Conservation (phyloP, 2,329 filamentous ascomycete genomes). For the Microdochium bolleyi region DNA sequence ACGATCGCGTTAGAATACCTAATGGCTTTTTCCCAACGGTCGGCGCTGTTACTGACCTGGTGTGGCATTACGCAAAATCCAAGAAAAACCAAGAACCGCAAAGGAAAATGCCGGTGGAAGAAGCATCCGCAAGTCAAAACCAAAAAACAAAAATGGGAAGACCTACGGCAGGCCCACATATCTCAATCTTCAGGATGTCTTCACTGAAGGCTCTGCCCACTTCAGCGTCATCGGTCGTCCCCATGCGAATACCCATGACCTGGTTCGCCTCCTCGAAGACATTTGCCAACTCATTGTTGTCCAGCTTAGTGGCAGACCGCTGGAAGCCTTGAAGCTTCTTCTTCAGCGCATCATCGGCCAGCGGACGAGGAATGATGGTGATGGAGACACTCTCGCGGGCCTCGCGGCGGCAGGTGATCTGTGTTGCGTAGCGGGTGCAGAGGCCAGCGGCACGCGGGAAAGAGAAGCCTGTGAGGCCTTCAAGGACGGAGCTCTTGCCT, state of each 20-base stretch:
- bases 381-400: constrained; percentile 36
- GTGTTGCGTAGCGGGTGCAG: constrained; percentile 55
- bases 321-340: neutral
- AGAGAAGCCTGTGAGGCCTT: constrained; percentile 52
- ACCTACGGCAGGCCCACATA: neutral
- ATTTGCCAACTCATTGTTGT: neutral
- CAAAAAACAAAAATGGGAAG: no score
- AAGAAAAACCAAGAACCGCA: constrained; percentile 46
- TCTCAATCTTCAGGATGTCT: neutral
- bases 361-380: constrained; percentile 39
- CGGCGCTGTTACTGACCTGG: constrained; percentile 20
- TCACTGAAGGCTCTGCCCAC: neutral
- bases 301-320: neutral
- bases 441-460: constrained; percentile 53
- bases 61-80: constrained; percentile 36
- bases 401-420: constrained; percentile 45
- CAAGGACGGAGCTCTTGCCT: constrained; percentile 56
- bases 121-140: no score
- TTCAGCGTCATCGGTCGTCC: neutral
- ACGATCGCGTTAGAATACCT: no score
- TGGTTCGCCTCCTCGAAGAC: neutral
- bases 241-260: neutral
- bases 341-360: neutral
- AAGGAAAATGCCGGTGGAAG: constrained; percentile 29
- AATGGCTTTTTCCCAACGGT: no score